Evolutionary conservation across 805 yeast genomes (phyloP).

Genomic region (Pichia sporocuriosa): DNA sequence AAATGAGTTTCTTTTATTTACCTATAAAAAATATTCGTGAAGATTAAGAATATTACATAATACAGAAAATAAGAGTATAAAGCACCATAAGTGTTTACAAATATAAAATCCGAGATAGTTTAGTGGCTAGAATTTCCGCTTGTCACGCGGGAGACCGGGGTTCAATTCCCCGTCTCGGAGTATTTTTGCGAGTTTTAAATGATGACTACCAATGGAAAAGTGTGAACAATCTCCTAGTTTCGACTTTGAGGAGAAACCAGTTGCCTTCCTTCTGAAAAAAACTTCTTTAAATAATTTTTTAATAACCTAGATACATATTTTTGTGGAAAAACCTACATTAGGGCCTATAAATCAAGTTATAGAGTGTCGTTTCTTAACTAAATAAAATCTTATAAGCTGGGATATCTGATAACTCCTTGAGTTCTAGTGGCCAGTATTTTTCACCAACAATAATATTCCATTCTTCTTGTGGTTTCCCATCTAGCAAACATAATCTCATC

Average conservation of each 20-base stretch:
- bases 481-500: slow-evolving; percentile 39
- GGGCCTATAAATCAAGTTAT: not conserved
- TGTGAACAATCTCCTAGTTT: slow-evolving; percentile 25
- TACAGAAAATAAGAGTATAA: too few species aligned
- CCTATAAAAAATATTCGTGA: too few species aligned
- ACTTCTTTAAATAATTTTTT: slow-evolving; percentile 7
- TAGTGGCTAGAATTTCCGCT: slow-evolving; percentile 38
- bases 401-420: slow-evolving; percentile 21
- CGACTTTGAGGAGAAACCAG: slow-evolving; percentile 21
- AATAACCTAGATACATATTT: not conserved
- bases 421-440: slow-evolving; percentile 25
- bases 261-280: slow-evolving; percentile 19
- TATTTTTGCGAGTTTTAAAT: slow-evolving; percentile 11
- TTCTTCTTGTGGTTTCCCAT: slow-evolving; percentile 29
- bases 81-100: too few species aligned
- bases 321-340: too few species aligned
- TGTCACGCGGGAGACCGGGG: slow-evolving; percentile 41
- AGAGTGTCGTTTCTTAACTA: not conserved
- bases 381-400: slow-evolving; percentile 15
- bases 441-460: slow-evolving; percentile 23
- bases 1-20: too few species aligned
- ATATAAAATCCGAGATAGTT: slow-evolving; percentile 31
- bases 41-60: too few species aligned
- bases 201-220: slow-evolving; percentile 21
- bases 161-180: slow-evolving; percentile 39